phyloP scores from a whole-genome alignment of 2,329 filamentous ascomycete genomes.

The Aotearoamyces nothofagi region DNA sequence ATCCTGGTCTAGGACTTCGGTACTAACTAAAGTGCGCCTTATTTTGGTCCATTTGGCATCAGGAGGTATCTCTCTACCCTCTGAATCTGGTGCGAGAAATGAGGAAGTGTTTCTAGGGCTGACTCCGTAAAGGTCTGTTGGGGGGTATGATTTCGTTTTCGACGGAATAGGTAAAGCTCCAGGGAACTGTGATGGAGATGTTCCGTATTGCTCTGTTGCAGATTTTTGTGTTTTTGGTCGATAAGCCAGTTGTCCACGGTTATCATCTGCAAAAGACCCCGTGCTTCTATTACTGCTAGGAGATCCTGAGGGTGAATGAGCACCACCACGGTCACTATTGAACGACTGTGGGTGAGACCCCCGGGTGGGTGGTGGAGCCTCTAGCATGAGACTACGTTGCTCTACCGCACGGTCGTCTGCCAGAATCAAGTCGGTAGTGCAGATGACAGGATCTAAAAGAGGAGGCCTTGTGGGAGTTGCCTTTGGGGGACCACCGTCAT shows the following conservation, averaged over 20 bases:
- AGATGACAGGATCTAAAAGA: slow-evolving; percentile 3
- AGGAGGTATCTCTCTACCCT: slow-evolving; percentile 37
- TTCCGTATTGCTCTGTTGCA: background rate
- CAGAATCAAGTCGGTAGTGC: slow-evolving; percentile 3
- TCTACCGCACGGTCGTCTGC: slow-evolving; percentile 2
- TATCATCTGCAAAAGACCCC: slow-evolving; percentile 8
- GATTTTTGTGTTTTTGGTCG: slow-evolving; percentile 7
- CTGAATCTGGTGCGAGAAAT: slow-evolving; percentile 36
- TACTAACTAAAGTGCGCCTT: slow-evolving; percentile 36
- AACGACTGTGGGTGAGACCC: too few relatives aligned
- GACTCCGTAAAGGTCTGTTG: too few relatives aligned
- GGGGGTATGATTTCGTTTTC: too few relatives aligned
- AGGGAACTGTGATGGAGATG: slow-evolving; percentile 1
- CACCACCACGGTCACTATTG: background rate
- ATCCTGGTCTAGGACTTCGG: slow-evolving; percentile 37
- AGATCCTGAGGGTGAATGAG: slow-evolving; percentile 4
- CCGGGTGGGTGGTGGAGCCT: too few relatives aligned
- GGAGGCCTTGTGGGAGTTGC: background rate
- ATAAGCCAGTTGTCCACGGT: slow-evolving; percentile 7
- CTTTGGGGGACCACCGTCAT: too few relatives aligned
- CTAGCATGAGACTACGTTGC: too few relatives aligned
- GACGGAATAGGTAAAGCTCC: too few relatives aligned
- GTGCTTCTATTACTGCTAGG: slow-evolving; percentile 11
- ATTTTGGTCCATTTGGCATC: slow-evolving; percentile 47
- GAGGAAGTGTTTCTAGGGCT: slow-evolving; percentile 7